These are phyloP conservation scores for Xerocomus nothofagi DNA, from an alignment of 1,284 basidiomycete genomes.

Conservation along the genomic window DNA sequence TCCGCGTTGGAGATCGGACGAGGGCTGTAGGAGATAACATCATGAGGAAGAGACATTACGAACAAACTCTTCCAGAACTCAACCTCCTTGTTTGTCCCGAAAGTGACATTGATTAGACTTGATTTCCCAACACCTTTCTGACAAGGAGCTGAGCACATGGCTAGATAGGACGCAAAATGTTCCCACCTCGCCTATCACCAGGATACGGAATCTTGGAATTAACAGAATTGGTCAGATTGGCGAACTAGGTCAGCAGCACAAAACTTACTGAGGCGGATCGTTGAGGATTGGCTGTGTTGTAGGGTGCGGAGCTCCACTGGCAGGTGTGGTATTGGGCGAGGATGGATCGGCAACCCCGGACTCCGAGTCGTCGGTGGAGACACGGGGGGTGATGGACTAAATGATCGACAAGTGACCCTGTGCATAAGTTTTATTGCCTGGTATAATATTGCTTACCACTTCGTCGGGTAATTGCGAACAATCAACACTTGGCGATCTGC, in stretches of 20 bases:
- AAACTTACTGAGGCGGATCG: background rate
- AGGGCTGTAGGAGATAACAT: background rate
- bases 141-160: background rate
- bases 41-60: background rate
- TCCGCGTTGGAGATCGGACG: background rate
- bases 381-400: background rate
- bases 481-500: background rate
- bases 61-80: background rate
- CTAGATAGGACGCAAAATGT: background rate
- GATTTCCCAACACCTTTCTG: conserved; percentile 4
- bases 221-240: background rate
- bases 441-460: background rate
- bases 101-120: conserved; percentile 1
- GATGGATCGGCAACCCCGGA: no score
- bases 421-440: background rate
- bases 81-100: conserved; percentile 3
- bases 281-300: background rate
- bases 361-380: no score
- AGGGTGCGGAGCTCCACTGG: background rate
- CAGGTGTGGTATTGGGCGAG: no score
- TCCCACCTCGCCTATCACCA: conserved; percentile 5
- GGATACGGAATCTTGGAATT: conserved; percentile 7
- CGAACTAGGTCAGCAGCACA: background rate
- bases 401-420: background rate
- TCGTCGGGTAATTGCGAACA: background rate